These are phyloP conservation scores for Spathaspora passalidarum DNA, from an alignment of 805 yeast genomes.

Conservation along the genomic window DNA sequence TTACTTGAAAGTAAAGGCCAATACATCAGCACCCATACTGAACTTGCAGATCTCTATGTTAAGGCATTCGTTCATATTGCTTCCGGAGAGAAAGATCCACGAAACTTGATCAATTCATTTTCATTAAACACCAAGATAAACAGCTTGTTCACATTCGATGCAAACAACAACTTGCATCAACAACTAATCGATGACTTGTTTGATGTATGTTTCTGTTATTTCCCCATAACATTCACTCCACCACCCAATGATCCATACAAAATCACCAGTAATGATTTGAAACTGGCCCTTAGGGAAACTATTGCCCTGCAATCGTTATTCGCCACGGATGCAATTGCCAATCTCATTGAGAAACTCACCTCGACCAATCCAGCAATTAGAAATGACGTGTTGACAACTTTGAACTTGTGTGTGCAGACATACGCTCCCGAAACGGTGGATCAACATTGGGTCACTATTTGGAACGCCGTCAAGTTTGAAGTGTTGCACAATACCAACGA, in stretches of 20 bases:
- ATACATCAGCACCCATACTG: no score
- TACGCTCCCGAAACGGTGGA: slow-evolving; percentile 50
- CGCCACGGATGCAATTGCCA: slow-evolving; percentile 73
- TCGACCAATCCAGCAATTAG: slow-evolving; percentile 74
- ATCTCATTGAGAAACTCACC: slow-evolving; percentile 72
- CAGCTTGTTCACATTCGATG: slow-evolving; percentile 27
- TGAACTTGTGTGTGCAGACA: slow-evolving; percentile 51
- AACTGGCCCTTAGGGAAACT: slow-evolving; percentile 56
- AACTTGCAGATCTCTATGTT: slow-evolving; percentile 41
- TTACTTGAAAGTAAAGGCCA: background rate
- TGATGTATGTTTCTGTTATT: slow-evolving; percentile 89
- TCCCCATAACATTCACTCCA: slow-evolving; percentile 93
- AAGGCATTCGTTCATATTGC: slow-evolving; percentile 65
- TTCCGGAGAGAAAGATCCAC: slow-evolving; percentile 91
- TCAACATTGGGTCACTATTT: slow-evolving; percentile 67
- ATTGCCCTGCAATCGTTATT: slow-evolving; percentile 59
- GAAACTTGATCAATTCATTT: slow-evolving; percentile 74
- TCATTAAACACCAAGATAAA: slow-evolving; percentile 49
- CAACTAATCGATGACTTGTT: slow-evolving; percentile 65
- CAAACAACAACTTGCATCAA: slow-evolving; percentile 29
- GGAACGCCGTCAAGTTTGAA: slow-evolving; percentile 89
- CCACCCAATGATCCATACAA: slow-evolving; percentile 87
- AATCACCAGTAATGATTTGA: slow-evolving; percentile 72
- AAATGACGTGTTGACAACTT: slow-evolving; percentile 66
- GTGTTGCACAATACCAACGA: slow-evolving; percentile 67